Evolutionary conservation across 441 rosid genomes (phyloP).

Genomic region (Omphalea diandra): DNA sequence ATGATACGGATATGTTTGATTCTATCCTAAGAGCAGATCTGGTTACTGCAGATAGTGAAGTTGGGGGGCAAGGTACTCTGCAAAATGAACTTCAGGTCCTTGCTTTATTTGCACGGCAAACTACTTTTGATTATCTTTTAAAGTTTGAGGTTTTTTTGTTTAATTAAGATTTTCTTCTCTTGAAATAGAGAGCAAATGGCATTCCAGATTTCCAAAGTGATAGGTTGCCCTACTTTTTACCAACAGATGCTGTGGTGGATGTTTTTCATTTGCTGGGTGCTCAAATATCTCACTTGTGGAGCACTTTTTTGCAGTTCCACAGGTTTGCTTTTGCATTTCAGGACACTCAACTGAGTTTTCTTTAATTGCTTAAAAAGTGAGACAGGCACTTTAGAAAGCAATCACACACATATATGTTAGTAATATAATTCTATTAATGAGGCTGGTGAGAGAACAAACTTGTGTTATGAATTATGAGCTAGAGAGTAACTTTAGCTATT

Average conservation of each 20-base stretch:
- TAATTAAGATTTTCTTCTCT: constrained; percentile 17
- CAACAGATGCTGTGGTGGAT: constrained; percentile 50
- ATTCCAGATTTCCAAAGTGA: constrained; percentile 39
- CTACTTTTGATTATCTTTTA: neutral
- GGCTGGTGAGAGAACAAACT: no score
- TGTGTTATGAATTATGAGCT: neutral
- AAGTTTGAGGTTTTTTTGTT: constrained; percentile 4
- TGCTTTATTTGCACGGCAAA: constrained; percentile 30
- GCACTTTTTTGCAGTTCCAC: constrained; percentile 73
- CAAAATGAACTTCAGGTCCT: constrained; percentile 77
- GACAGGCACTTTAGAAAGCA: no score
- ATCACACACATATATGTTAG: neutral
- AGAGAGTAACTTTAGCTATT: neutral
- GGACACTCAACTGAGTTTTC: constrained; percentile 2
- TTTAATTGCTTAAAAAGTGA: neutral
- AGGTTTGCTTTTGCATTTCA: constrained; percentile 46
- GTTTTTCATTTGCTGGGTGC: constrained; percentile 57
- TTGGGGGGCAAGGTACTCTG: constrained; percentile 60
- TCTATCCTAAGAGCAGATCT: constrained; percentile 35
- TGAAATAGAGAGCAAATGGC: constrained; percentile 49
- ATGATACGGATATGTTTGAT: constrained; percentile 40
- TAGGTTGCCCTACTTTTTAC: constrained; percentile 36
- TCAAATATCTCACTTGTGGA: constrained; percentile 73
- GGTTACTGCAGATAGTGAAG: constrained; percentile 32
- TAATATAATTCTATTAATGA: neutral